Conservation (phyloP, 2,329 filamentous ascomycete species). For the Gaeumannomyces sp. region DNA sequence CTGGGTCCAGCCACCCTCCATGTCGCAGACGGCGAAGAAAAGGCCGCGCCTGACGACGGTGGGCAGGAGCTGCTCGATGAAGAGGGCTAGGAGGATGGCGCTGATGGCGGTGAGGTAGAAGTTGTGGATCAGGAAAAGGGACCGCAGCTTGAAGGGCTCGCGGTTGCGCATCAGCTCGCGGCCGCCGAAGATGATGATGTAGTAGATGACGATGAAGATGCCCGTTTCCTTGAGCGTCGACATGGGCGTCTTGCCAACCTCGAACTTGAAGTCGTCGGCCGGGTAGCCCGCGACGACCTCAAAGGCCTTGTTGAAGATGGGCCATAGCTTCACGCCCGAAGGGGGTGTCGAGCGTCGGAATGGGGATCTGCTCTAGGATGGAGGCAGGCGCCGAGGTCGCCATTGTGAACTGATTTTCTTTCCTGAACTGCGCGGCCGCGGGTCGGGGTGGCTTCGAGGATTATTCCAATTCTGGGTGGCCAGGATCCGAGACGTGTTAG, state of each 20-base stretch:
- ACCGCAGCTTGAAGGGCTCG: slow-evolving; percentile 78
- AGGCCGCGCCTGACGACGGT: slow-evolving; percentile 74
- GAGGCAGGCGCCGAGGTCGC: slow-evolving; percentile 10
- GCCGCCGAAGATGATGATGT: slow-evolving; percentile 87
- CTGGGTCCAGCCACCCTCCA: slow-evolving; percentile 85
- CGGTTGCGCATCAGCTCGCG: slow-evolving; percentile 87
- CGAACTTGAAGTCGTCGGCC: slow-evolving; percentile 79
- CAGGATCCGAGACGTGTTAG: background rate
- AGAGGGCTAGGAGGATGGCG: slow-evolving; percentile 71
- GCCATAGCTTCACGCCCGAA: slow-evolving; percentile 92
- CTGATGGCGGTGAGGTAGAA: slow-evolving; percentile 86
- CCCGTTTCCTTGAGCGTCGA: slow-evolving; percentile 81
- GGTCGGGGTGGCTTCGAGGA: background rate
- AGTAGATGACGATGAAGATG: slow-evolving; percentile 81
- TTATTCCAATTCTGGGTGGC: background rate
- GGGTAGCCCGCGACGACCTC: slow-evolving; percentile 72
- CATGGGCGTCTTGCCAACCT: slow-evolving; percentile 75
- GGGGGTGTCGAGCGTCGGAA: slow-evolving; percentile 81
- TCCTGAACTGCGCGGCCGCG: background rate
- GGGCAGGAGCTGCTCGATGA: slow-evolving; percentile 84
- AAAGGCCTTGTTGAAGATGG: slow-evolving; percentile 85
- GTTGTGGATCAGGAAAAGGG: slow-evolving; percentile 93
- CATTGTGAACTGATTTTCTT: slow-evolving; percentile 12
- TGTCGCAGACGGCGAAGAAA: slow-evolving; percentile 82
- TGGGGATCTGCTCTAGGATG: slow-evolving; percentile 38